Percentiles rank a stretch among this genome's conserved stretches.
Evolutionary conservation across 345 rosid genomes (phyloP).

Genomic region (Citrus inodora): DNA sequence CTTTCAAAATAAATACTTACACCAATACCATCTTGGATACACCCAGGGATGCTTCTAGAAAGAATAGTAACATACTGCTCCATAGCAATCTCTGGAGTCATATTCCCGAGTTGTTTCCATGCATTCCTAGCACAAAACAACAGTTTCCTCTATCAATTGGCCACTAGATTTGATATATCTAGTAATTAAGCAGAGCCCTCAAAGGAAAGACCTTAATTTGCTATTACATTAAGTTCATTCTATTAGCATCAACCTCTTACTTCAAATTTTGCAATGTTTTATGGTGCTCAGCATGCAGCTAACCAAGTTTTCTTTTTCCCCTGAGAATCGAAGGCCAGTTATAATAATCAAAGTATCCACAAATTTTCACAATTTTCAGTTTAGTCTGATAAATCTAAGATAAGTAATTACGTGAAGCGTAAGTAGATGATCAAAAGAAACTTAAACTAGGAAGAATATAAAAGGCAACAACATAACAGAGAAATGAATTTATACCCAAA

Average conservation of each 20-base stretch:
- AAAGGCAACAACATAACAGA: neutral
- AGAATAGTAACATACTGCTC: slow-evolving; percentile 42
- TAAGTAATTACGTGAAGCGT: neutral
- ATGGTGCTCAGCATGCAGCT: neutral
- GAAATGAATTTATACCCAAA: too few species aligned
- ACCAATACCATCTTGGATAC: slow-evolving; percentile 17
- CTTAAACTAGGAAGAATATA: neutral
- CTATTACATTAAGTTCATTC: neutral
- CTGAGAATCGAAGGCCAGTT: neutral
- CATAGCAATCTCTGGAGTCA: slow-evolving; percentile 51
- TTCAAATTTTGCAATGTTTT: neutral
- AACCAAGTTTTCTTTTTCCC: neutral
- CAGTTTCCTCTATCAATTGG: neutral
- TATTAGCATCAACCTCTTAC: neutral
- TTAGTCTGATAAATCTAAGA: neutral
- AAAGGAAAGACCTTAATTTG: neutral
- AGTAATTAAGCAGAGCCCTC: neutral
- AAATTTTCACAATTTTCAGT: neutral
- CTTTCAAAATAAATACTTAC: slow-evolving; percentile 20
- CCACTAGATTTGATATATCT: neutral
- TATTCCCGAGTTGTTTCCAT: slow-evolving; percentile 46
- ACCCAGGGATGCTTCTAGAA: slow-evolving; percentile 31
- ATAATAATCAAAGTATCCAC: neutral
- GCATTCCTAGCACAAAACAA: slow-evolving; percentile 33
- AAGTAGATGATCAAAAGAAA: neutral